Conservation (phyloP, 1,284 basidiomycete genomes). For the Leccinum fallax region DNA sequence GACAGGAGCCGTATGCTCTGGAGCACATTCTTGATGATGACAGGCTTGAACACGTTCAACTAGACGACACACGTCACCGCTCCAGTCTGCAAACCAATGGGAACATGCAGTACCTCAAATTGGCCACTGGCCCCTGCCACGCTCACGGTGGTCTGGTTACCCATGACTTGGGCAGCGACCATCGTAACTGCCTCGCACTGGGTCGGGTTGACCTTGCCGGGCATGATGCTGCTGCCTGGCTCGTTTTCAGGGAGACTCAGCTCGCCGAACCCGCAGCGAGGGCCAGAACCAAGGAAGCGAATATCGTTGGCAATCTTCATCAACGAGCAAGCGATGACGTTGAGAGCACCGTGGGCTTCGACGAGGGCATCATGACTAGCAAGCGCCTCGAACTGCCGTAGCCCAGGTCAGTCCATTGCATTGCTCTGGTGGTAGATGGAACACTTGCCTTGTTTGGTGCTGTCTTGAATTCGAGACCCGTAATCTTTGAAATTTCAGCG, state of each 20-base stretch:
- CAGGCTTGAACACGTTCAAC: slow-evolving; percentile 99
- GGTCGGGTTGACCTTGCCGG: slow-evolving; percentile 99
- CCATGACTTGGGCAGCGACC: slow-evolving; percentile 99
- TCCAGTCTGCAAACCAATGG: neutral
- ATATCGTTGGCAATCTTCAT: slow-evolving; percentile 99
- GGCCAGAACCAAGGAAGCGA: slow-evolving; percentile 96
- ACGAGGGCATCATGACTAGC: slow-evolving; percentile 97
- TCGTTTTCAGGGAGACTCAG: slow-evolving; percentile 97
- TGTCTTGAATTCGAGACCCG: slow-evolving; percentile 90
- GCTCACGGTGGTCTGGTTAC: slow-evolving; percentile 94
- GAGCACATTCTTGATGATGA: slow-evolving; percentile 96
- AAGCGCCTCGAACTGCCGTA: slow-evolving; percentile 87
- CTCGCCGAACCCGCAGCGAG: slow-evolving; percentile 97
- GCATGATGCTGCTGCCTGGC: slow-evolving; percentile 99
- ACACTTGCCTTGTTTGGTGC: slow-evolving; percentile 91
- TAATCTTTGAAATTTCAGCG: slow-evolving; percentile 89
- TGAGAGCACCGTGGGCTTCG: slow-evolving; percentile 95
- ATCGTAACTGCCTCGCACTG: slow-evolving; percentile 99
- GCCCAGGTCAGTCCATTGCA: slow-evolving; percentile 4
- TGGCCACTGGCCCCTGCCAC: slow-evolving; percentile 95
- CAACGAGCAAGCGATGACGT: slow-evolving; percentile 91
- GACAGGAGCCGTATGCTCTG: slow-evolving; percentile 93
- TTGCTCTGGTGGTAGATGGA: neutral
- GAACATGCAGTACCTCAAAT: slow-evolving; percentile 73
- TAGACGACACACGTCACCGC: slow-evolving; percentile 34